Conservation (phyloP, 2,329 filamentous ascomycete species). For the Ophiostoma fasciatum region DNA sequence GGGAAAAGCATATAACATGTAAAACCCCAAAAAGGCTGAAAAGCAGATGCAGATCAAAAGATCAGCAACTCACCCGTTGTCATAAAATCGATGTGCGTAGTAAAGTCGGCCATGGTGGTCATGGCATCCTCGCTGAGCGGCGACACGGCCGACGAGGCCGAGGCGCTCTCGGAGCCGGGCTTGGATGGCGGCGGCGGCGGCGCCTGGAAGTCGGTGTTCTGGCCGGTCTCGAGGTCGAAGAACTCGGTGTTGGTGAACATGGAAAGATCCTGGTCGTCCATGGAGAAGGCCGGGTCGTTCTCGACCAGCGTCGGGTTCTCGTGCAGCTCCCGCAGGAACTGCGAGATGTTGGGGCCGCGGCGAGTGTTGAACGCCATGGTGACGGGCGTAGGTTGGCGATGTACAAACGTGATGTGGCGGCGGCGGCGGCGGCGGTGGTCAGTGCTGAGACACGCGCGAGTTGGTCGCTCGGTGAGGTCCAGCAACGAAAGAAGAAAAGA, state of each 20-base stretch:
- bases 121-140: slow-evolving; percentile 22
- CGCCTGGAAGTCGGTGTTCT: slow-evolving; percentile 42
- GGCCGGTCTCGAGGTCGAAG: slow-evolving; percentile 60
- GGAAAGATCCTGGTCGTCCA: slow-evolving; percentile 53
- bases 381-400: too few species aligned
- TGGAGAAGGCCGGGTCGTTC: slow-evolving; percentile 39
- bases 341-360: slow-evolving; percentile 73
- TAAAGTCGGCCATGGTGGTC: slow-evolving; percentile 30
- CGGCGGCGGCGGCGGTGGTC: background rate
- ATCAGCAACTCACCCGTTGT: slow-evolving; percentile 26
- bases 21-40: too few species aligned
- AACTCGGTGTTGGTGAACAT: slow-evolving; percentile 76
- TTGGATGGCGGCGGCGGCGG: slow-evolving; percentile 32
- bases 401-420: too few species aligned
- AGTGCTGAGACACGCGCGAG: background rate
- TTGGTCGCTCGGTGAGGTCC: background rate
- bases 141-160: slow-evolving; percentile 7
- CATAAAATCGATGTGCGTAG: slow-evolving; percentile 35
- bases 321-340: slow-evolving; percentile 80
- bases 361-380: slow-evolving; percentile 55
- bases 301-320: slow-evolving; percentile 37
- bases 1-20: background rate
- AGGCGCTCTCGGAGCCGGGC: slow-evolving; percentile 20
- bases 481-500: background rate
- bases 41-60: background rate